Evolutionary conservation across 2,329 filamentous ascomycete species (phyloP), one percentile per base, ranked within the genome.

Genomic region (Calcarisporium arbuscula): DNA sequence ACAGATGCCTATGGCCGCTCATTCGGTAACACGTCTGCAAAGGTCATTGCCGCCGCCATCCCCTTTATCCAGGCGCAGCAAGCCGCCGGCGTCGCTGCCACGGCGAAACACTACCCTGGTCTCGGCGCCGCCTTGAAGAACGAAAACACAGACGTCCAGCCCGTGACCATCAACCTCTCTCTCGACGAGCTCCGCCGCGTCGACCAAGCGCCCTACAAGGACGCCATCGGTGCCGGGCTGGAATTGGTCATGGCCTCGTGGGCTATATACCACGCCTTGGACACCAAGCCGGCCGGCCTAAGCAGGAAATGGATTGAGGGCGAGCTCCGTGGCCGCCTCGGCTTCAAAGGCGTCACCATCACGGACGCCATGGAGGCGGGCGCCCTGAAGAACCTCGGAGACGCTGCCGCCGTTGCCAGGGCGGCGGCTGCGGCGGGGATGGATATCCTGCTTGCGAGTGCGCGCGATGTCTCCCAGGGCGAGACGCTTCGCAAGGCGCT

Each of bases 321-420:
- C 15, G 36, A 42, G 37, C 45, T 45, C 19, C 43, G 45, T 22
- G 37, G 37, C 5, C 36, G 37, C n/a, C 28, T 46, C 9, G 34
- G 40, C 5, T 47, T 45, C 22, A 14, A 32, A 14, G 42, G 42
- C 10, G 42, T 47, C 20, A 45, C 44, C 8, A 38, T 45, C 10
- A 41, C 42, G 5, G 44, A 47, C 12, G 42, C 44, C n/a, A 35
- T 47, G 34, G 42, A 47, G 35, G 42, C 44, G 2, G 42, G 42
- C 8, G 28, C 39, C 10, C 21, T 46, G 6, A 32, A 27, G 5
- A 26, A 23, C 7, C 38, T 41, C 9, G 42, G 44, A 10, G 32
- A 31, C 20, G 27, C 20, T 7, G 40, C 28, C 6, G 38, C 30
- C 25, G 36, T 32, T 12, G 44, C 30, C 12, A 22, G 18, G 19